Evolutionary conservation across 306 rosid genomes (phyloP).

Genomic region (Argentina anserina): DNA sequence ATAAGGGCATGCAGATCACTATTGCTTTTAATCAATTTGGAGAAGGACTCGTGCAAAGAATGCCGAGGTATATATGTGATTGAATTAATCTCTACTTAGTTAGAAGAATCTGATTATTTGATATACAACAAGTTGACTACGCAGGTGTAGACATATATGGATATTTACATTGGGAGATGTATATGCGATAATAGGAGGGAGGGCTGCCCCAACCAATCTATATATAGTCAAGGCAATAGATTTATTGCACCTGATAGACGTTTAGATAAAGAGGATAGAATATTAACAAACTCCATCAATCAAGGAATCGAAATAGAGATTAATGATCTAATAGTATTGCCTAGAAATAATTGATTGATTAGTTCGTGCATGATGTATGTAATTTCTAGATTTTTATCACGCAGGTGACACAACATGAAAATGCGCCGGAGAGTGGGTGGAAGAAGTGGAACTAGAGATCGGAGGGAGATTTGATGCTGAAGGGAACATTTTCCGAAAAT

Average conservation of each 20-base stretch:
- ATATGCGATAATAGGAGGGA: slow-evolving; percentile 93
- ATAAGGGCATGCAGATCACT: slow-evolving; percentile 73
- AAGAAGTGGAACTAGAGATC: slow-evolving; percentile 83
- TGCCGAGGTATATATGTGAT: slow-evolving; percentile 82
- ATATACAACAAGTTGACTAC: too few species aligned
- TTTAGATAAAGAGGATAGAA: slow-evolving; percentile 42
- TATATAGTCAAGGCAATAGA: slow-evolving; percentile 80
- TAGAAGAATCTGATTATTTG: too few species aligned
- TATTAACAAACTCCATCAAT: background rate
- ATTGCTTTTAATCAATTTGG: slow-evolving; percentile 90
- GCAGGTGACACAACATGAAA: slow-evolving; percentile 70
- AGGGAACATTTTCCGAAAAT: slow-evolving; percentile 67
- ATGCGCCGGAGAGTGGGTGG: slow-evolving; percentile 63
- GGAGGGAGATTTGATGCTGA: slow-evolving; percentile 72
- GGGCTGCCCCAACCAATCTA: slow-evolving; percentile 84
- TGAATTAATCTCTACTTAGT: too few species aligned
- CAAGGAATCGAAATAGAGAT: background rate
- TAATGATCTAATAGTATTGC: background rate
- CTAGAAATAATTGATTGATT: background rate
- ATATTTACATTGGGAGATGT: slow-evolving; percentile 92
- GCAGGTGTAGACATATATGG: slow-evolving; percentile 91
- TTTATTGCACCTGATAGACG: slow-evolving; percentile 62
- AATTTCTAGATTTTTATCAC: background rate
- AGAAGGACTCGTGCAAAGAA: slow-evolving; percentile 90
- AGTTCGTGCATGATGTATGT: too few species aligned